Percentiles rank a stretch among this genome's conserved stretches.
These are phyloP conservation scores for Lecanosticta acicola DNA, from an alignment of 2,329 filamentous ascomycete species.

Conservation along the genomic window DNA sequence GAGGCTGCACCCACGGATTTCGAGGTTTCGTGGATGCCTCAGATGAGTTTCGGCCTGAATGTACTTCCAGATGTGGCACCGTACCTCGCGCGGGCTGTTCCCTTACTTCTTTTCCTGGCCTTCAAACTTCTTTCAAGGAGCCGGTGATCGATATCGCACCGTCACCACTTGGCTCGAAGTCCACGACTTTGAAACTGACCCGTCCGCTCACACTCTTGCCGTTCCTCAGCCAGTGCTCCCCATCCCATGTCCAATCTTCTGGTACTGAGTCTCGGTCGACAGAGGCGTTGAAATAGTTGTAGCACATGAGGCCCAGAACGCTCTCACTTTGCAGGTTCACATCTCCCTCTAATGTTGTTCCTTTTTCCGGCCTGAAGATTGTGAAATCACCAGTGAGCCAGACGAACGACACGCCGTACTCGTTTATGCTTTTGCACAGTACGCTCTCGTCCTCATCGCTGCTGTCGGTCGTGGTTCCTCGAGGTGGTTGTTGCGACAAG, in stretches of 20 bases:
- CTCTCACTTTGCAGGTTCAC: constrained; percentile 84
- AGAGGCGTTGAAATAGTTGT: constrained; percentile 86
- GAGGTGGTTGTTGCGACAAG: constrained; percentile 48
- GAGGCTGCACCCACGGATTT: too few relatives aligned
- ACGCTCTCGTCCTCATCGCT: constrained; percentile 20
- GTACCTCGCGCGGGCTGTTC: too few relatives aligned
- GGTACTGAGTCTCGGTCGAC: constrained; percentile 75
- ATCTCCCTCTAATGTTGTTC: constrained; percentile 69
- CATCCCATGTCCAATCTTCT: constrained; percentile 64
- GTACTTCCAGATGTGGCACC: too few relatives aligned
- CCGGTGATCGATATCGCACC: constrained; percentile 20
- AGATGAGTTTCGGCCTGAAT: too few relatives aligned
- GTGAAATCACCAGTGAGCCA: constrained; percentile 11
- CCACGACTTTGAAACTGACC: constrained; percentile 71
- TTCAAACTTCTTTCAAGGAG: constrained; percentile 5
- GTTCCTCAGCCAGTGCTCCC: constrained; percentile 64
- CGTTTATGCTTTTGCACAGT: constrained; percentile 55
- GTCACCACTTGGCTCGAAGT: constrained; percentile 63
- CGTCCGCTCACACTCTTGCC: constrained; percentile 66
- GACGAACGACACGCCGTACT: constrained; percentile 79
- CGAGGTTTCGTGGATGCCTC: too few relatives aligned
- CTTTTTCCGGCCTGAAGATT: constrained; percentile 53
- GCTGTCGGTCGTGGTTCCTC: constrained; percentile 3
- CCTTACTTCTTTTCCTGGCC: too few relatives aligned
- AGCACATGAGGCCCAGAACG: constrained; percentile 82